These are phyloP conservation scores for Sindora glabra DNA, from an alignment of 306 rosid species.

Conservation along the genomic window DNA sequence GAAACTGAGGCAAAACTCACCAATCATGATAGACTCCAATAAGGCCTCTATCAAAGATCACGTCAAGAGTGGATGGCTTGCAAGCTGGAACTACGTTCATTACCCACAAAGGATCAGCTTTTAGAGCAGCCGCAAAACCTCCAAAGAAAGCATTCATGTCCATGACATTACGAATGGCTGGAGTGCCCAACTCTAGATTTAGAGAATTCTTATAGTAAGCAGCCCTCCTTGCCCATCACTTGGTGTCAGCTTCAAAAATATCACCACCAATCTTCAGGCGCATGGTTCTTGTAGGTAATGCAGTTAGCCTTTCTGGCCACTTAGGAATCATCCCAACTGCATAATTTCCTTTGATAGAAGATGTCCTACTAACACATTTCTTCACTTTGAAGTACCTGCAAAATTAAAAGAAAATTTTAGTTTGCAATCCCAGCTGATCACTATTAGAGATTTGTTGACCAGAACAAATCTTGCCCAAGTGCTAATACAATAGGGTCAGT, in stretches of 20 bases:
- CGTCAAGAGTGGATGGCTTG: slow-evolving; percentile 63
- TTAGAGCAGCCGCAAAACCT: slow-evolving; percentile 90
- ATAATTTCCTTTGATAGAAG: slow-evolving; percentile 65
- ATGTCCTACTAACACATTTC: slow-evolving; percentile 61
- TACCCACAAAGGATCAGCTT: slow-evolving; percentile 86
- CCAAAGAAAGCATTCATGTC: slow-evolving; percentile 98
- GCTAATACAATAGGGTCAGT: background rate
- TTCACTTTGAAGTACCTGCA: slow-evolving; percentile 78
- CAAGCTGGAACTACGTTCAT: slow-evolving; percentile 88
- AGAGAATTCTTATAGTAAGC: slow-evolving; percentile 69
- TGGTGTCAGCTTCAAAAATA: slow-evolving; percentile 84
- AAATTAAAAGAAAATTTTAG: slow-evolving; percentile 18
- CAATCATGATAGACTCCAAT: slow-evolving; percentile 93
- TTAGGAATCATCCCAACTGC: slow-evolving; percentile 67
- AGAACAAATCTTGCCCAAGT: background rate
- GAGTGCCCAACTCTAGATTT: slow-evolving; percentile 73
- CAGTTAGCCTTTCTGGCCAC: slow-evolving; percentile 86
- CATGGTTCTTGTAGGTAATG: slow-evolving; percentile 54
- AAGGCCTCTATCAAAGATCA: slow-evolving; percentile 83
- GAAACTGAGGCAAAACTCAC: slow-evolving; percentile 37
- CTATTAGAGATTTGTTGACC: background rate
- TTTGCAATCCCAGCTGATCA: slow-evolving; percentile 13
- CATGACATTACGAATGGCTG: slow-evolving; percentile 86
- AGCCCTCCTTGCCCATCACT: slow-evolving; percentile 79
- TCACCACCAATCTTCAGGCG: slow-evolving; percentile 62